Conservation (phyloP, 1,284 basidiomycete genomes). For the Ustilago trichophora region DNA sequence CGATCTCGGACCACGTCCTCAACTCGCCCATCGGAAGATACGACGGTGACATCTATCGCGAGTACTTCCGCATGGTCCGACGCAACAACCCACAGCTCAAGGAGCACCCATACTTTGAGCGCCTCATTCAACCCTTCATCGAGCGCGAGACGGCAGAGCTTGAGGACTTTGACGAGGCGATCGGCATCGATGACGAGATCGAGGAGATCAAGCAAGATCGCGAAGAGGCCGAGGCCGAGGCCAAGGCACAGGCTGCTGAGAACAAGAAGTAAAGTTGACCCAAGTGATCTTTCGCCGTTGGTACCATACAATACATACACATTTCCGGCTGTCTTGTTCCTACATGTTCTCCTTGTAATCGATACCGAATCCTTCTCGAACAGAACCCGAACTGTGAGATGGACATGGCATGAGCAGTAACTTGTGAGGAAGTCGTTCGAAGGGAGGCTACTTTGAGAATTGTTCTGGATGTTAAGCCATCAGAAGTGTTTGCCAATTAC, state of each 20-base stretch:
- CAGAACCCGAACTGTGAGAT: too few relatives aligned
- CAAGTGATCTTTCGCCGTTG: too few relatives aligned
- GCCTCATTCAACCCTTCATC: conserved; percentile 71
- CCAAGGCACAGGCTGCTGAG: conserved; percentile 38
- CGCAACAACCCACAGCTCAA: conserved; percentile 64
- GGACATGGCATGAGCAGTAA: too few relatives aligned
- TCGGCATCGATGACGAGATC: conserved; percentile 70
- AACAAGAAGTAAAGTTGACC: conserved; percentile 24
- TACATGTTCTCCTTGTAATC: too few relatives aligned
- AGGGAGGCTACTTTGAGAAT: too few relatives aligned
- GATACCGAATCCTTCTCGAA: too few relatives aligned
- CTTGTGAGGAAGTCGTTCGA: too few relatives aligned
- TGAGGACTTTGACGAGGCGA: conserved; percentile 66
- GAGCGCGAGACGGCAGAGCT: conserved; percentile 68
- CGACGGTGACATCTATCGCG: conserved; percentile 64
- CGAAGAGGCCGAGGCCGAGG: conserved; percentile 57
- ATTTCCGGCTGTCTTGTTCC: too few relatives aligned
- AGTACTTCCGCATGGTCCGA: conserved; percentile 60
- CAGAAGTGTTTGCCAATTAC: too few relatives aligned
- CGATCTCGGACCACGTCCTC: conserved; percentile 71
- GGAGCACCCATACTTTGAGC: conserved; percentile 71
- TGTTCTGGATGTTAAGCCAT: too few relatives aligned
- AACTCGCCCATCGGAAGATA: conserved; percentile 71
- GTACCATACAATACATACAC: too few relatives aligned
- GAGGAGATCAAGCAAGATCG: conserved; percentile 64